Evolutionary conservation across 257 asterid species (phyloP).

Genomic region (Gentiana straminea): DNA sequence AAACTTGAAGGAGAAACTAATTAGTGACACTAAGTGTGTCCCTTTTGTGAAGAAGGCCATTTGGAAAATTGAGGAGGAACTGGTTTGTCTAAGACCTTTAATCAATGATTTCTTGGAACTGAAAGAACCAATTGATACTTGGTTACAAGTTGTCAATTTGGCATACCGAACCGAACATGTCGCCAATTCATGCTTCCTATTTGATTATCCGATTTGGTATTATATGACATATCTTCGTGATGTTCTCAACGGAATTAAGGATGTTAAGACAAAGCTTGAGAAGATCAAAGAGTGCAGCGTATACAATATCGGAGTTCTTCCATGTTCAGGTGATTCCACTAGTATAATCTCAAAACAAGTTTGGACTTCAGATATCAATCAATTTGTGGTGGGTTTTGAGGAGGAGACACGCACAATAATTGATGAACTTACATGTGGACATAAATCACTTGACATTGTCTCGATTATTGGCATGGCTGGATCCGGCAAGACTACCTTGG

Average conservation of each 20-base stretch:
- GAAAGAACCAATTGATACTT: background rate
- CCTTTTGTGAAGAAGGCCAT: background rate
- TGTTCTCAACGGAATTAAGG: too few species aligned
- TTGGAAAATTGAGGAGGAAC: background rate
- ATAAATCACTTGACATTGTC: background rate
- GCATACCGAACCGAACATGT: slow-evolving; percentile 6
- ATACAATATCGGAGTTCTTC: background rate
- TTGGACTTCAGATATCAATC: too few species aligned
- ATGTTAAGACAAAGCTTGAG: too few species aligned
- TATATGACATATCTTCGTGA: too few species aligned
- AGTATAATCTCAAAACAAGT: too few species aligned
- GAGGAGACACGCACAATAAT: background rate
- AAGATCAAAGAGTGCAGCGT: too few species aligned
- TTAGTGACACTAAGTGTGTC: too few species aligned
- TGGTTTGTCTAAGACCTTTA: background rate
- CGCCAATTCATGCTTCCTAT: too few species aligned
- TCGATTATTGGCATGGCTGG: slow-evolving; percentile 13
- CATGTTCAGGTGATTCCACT: background rate
- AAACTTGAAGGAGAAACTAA: background rate
- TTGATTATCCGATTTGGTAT: too few species aligned
- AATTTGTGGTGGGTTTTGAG: too few species aligned
- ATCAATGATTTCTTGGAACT: background rate
- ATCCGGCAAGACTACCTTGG: slow-evolving; percentile 6
- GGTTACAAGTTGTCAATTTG: background rate
- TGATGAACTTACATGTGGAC: background rate